Base-by-base conservation (phyloP, 345 rosid species). In the Cardamine occulta region DNA sequence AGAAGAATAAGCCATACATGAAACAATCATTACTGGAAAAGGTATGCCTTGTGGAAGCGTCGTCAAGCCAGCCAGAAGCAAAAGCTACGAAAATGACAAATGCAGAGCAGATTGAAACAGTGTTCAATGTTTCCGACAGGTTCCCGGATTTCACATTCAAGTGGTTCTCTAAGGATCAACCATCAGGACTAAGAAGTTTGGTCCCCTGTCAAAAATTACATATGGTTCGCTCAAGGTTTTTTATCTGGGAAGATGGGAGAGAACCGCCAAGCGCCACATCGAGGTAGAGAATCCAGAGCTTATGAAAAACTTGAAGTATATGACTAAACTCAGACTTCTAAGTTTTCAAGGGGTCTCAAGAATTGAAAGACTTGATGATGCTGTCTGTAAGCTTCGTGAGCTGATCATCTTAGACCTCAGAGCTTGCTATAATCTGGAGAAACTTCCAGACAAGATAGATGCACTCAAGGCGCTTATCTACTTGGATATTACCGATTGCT, bases 301-400 rank as follows among this genome's bases (percentile, higher is more conserved):
- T 53, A 71, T 84, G 61, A 58, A 17, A 13, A 49, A 80, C 18
- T 63, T 82, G 75, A 78, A 62, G 45, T 42, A 66, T 23, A 68
- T 82, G 85, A 82, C 63, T 5, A 74, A 76, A 13, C 63, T 81
- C 39, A 80, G 32, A 58, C 70, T 77, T 59, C 59, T 88, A 35
- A 85, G 91, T 52, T 82, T 86, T 49, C 91, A 80, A 80, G 91
- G 93, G 26, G 78, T 88, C 74, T 85, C 86, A 28, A 81, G 86
- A 53, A 84, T 88, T 42, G 24, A 18, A 6, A 68, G 56, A 60
- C 85, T 86, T 11, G 81, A 81, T 0, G 23, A 40, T 14, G 72
- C 82, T 52, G 32, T 80, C 7, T 63, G 82, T 29, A 74, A 72
- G 68, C 87, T 82, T 3, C 31, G 3, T 7, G 66, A 62, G 8